Percentiles rank a stretch among this genome's conserved stretches.
phyloP scores from a whole-genome alignment of 2,329 filamentous ascomycete genomes.

The Bipolaris zeicola region DNA sequence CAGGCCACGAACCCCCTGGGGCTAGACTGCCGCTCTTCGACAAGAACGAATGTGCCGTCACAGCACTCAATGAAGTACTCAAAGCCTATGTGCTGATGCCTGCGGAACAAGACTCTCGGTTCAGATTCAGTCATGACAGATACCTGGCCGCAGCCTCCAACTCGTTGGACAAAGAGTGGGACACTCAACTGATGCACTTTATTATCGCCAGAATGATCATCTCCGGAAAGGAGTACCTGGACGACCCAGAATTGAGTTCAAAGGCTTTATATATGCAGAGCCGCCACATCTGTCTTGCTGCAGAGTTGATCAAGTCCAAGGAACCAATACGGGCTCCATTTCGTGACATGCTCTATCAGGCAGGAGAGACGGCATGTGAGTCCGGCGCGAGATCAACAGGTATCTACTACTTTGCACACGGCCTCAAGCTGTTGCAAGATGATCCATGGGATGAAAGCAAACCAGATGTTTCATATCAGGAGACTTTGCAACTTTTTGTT shows the following conservation, averaged over 20 bases:
- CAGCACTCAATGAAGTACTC: slow-evolving; percentile 81
- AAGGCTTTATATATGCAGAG: slow-evolving; percentile 71
- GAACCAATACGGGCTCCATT: slow-evolving; percentile 68
- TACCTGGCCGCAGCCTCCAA: slow-evolving; percentile 74
- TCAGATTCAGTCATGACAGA: slow-evolving; percentile 85
- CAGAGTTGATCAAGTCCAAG: slow-evolving; percentile 72
- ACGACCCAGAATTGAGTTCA: slow-evolving; percentile 59
- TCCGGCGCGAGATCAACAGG: slow-evolving; percentile 83
- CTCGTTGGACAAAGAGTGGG: slow-evolving; percentile 65
- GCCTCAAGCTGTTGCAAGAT: slow-evolving; percentile 77
- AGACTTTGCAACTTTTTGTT: slow-evolving; percentile 74
- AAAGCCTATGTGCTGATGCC: slow-evolving; percentile 80
- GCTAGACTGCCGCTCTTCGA: slow-evolving; percentile 56
- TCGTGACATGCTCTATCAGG: slow-evolving; percentile 76
- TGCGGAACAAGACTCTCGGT: slow-evolving; percentile 83
- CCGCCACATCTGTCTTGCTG: slow-evolving; percentile 78
- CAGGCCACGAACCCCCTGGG: slow-evolving; percentile 57
- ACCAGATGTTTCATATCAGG: slow-evolving; percentile 80
- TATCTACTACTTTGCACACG: slow-evolving; percentile 78
- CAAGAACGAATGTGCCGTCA: slow-evolving; percentile 71
- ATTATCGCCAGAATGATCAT: slow-evolving; percentile 82
- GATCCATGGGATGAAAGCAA: slow-evolving; percentile 74
- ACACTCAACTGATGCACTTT: slow-evolving; percentile 74
- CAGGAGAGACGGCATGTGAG: slow-evolving; percentile 77
- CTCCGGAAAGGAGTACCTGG: slow-evolving; percentile 65